These are phyloP conservation scores for Pythium coloratum DNA, from an alignment of 352 stramenopile genomes.

Conservation along the genomic window DNA sequence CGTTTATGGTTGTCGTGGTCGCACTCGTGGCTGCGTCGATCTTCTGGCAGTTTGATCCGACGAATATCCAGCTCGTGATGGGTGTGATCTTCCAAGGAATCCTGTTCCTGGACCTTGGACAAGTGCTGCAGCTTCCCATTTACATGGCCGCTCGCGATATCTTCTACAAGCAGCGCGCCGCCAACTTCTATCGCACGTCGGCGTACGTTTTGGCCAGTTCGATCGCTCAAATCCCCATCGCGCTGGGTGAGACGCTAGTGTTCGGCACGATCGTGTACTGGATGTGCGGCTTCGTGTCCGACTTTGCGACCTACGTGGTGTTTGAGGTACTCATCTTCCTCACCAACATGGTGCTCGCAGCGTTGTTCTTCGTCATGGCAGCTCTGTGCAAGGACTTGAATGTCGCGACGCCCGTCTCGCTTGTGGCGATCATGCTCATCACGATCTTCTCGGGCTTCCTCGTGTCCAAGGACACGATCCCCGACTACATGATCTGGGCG, in stretches of 20 bases:
- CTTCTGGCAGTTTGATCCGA: conserved; percentile 30
- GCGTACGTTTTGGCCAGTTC: conserved; percentile 57
- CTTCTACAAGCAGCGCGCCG: conserved; percentile 81
- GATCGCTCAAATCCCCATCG: conserved; percentile 36
- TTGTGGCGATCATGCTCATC: conserved; percentile 33
- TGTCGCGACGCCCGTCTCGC: conserved; percentile 23
- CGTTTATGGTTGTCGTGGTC: conserved; percentile 30
- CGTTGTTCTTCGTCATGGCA: conserved; percentile 35
- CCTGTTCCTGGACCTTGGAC: conserved; percentile 73
- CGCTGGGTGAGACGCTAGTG: conserved; percentile 49
- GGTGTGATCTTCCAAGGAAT: conserved; percentile 73
- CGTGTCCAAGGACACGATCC: conserved; percentile 35
- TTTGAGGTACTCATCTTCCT: conserved; percentile 60
- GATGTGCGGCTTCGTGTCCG: conserved; percentile 54
- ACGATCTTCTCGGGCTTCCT: conserved; percentile 43
- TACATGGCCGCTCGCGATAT: conserved; percentile 54
- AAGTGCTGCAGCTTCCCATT: conserved; percentile 72
- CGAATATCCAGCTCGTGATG: conserved; percentile 36
- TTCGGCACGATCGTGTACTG: conserved; percentile 78
- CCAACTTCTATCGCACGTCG: conserved; percentile 70
- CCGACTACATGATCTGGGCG: conserved; percentile 40
- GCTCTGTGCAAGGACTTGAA: conserved; percentile 21
- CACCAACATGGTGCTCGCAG: conserved; percentile 37
- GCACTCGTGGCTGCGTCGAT: conserved; percentile 26
- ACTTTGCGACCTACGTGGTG: conserved; percentile 44